phyloP scores from a whole-genome alignment of 2,329 filamentous ascomycete species.

The Claviceps paspali region DNA sequence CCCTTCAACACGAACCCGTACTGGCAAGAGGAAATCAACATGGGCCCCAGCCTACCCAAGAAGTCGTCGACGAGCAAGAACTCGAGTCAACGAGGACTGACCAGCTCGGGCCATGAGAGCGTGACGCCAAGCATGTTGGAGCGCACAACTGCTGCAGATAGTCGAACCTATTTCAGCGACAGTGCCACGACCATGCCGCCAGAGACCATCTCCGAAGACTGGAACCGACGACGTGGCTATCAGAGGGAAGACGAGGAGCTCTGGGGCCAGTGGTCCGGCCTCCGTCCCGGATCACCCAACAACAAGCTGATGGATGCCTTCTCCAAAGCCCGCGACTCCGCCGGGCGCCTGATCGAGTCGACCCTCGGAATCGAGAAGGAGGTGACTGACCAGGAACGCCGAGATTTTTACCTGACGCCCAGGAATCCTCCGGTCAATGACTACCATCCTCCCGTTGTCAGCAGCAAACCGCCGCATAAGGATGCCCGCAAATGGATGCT shows the following conservation, averaged over 20 bases:
- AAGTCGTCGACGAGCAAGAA: constrained; percentile 42
- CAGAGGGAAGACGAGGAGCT: constrained; percentile 80
- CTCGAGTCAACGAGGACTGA: constrained; percentile 43
- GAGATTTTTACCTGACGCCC: constrained; percentile 45
- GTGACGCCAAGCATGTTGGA: constrained; percentile 24
- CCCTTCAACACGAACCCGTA: constrained; percentile 79
- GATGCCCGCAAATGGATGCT: constrained; percentile 81
- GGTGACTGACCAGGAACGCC: constrained; percentile 35
- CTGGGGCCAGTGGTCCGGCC: constrained; percentile 42
- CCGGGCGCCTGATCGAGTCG: constrained; percentile 37
- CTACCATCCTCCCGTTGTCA: constrained; percentile 71
- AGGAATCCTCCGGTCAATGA: constrained; percentile 68
- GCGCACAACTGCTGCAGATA: constrained; percentile 23
- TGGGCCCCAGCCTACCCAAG: constrained; percentile 62
- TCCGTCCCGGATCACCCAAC: constrained; percentile 31
- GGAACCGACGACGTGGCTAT: constrained; percentile 60
- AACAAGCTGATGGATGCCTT: constrained; percentile 43
- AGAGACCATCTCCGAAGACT: constrained; percentile 33
- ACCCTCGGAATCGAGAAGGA: constrained; percentile 36
- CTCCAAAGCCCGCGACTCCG: constrained; percentile 41
- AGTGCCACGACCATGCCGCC: constrained; percentile 20
- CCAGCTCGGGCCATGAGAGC: constrained; percentile 42
- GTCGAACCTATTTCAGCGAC: constrained; percentile 18
- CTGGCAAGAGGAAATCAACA: constrained; percentile 74
- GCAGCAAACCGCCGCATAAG: constrained; percentile 51